phyloP scores from a whole-genome alignment of 345 rosid genomes.

The Linum trigynum region DNA sequence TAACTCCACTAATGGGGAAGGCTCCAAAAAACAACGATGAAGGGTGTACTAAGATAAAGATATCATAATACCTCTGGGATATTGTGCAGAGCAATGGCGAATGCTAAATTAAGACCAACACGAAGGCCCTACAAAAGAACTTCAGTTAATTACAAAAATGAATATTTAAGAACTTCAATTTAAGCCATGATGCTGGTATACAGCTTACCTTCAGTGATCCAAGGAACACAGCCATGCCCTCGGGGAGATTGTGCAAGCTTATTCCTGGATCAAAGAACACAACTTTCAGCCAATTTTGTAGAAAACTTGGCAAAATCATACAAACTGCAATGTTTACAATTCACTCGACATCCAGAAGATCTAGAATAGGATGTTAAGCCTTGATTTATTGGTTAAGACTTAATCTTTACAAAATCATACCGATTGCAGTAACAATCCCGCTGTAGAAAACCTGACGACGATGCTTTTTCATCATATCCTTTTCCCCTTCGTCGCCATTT shows the following conservation, averaged over 20 bases:
- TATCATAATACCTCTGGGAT: constrained; percentile 71
- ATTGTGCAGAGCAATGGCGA: constrained; percentile 97
- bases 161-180: background rate
- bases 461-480: constrained; percentile 77
- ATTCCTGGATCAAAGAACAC: constrained; percentile 46
- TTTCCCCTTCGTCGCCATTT: constrained; percentile 59
- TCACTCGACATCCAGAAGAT: background rate
- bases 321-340: background rate
- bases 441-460: constrained; percentile 85
- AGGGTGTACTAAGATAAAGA: constrained; percentile 12
- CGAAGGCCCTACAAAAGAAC: constrained; percentile 61
- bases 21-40: background rate
- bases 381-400: background rate
- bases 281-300: constrained; percentile 2
- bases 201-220: constrained; percentile 80
- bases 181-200: background rate
- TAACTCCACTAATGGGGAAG: background rate
- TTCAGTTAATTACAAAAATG: constrained; percentile 12
- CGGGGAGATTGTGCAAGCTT: constrained; percentile 99
- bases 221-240: constrained; percentile 98
- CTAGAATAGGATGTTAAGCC: background rate
- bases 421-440: constrained; percentile 89
- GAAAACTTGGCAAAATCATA: background rate
- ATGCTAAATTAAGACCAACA: constrained; percentile 87
- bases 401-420: constrained; percentile 22